These are phyloP conservation scores for Stemphylium beticola DNA, from an alignment of 2,329 filamentous ascomycete genomes.

Conservation along the genomic window DNA sequence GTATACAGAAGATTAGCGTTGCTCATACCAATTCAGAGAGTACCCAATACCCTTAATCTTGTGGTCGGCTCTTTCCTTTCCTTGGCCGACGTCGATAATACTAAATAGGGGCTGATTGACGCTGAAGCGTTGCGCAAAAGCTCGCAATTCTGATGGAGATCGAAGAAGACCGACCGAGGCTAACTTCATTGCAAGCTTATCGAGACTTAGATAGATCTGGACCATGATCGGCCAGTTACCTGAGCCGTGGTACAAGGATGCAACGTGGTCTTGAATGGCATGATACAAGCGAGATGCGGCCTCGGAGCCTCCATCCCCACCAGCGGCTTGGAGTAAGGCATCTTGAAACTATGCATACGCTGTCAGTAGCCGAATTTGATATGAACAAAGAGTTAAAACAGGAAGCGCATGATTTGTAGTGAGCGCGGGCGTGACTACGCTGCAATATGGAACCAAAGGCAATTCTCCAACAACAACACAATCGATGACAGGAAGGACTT, in stretches of 20 bases:
- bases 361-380: not conserved
- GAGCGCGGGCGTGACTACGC: not conserved
- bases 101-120: slow-evolving; percentile 54
- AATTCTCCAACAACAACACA: not conserved
- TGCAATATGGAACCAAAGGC: not conserved
- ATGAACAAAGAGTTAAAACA: too few relatives aligned
- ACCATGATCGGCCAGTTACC: slow-evolving; percentile 55
- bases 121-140: slow-evolving; percentile 54
- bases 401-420: too few relatives aligned
- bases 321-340: slow-evolving; percentile 49
- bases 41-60: slow-evolving; percentile 51
- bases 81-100: slow-evolving; percentile 56
- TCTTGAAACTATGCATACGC: slow-evolving; percentile 50
- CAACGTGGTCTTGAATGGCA: slow-evolving; percentile 52
- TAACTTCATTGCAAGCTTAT: slow-evolving; percentile 53
- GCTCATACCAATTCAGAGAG: not conserved
- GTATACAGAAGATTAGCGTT: slow-evolving; percentile 11
- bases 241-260: slow-evolving; percentile 49
- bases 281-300: slow-evolving; percentile 53
- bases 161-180: slow-evolving; percentile 50
- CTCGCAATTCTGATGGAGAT: slow-evolving; percentile 48
- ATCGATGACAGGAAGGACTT: slow-evolving; percentile 19
- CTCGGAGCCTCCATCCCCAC: slow-evolving; percentile 53
- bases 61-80: slow-evolving; percentile 56
- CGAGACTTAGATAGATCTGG: slow-evolving; percentile 55